phyloP scores from a whole-genome alignment of 345 rosid genomes.

The Physaria fendleri region DNA sequence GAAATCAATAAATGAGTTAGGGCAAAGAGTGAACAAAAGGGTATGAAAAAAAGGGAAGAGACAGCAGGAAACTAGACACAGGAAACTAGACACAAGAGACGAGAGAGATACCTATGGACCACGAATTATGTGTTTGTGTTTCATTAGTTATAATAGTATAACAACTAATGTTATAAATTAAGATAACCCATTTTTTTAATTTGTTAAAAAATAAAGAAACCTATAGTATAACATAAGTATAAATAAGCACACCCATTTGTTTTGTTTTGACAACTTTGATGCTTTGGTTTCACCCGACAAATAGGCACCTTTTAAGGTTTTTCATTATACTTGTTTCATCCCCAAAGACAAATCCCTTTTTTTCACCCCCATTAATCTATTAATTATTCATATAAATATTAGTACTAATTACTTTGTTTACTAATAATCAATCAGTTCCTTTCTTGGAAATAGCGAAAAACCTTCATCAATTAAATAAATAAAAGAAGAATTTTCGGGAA shows the following conservation, averaged over 20 bases:
- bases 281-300: slow-evolving; percentile 40
- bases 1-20: slow-evolving; percentile 21
- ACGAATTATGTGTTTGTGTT: slow-evolving; percentile 19
- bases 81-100: too few species aligned
- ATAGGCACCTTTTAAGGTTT: slow-evolving; percentile 37
- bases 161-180: background rate
- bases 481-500: slow-evolving; percentile 29
- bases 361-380: slow-evolving; percentile 28
- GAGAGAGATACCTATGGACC: slow-evolving; percentile 28
- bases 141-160: background rate
- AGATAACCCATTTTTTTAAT: background rate
- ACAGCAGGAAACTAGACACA: slow-evolving; percentile 23
- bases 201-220: too few species aligned
- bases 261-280: slow-evolving; percentile 34
- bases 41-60: slow-evolving; percentile 22
- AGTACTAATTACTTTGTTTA: background rate
- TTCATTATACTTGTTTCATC: slow-evolving; percentile 34
- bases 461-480: too few species aligned
- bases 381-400: slow-evolving; percentile 1
- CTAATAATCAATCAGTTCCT: slow-evolving; percentile 16
- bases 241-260: slow-evolving; percentile 34
- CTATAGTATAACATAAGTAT: slow-evolving; percentile 31
- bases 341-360: slow-evolving; percentile 27
- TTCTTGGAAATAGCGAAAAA: slow-evolving; percentile 28
- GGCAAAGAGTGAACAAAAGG: slow-evolving; percentile 27